A percentile compares a stretch with the other conserved stretches of the same genome.
These are phyloP conservation scores for Lagenidium sp. DNA, from an alignment of 352 stramenopile species.

Conservation along the genomic window DNA sequence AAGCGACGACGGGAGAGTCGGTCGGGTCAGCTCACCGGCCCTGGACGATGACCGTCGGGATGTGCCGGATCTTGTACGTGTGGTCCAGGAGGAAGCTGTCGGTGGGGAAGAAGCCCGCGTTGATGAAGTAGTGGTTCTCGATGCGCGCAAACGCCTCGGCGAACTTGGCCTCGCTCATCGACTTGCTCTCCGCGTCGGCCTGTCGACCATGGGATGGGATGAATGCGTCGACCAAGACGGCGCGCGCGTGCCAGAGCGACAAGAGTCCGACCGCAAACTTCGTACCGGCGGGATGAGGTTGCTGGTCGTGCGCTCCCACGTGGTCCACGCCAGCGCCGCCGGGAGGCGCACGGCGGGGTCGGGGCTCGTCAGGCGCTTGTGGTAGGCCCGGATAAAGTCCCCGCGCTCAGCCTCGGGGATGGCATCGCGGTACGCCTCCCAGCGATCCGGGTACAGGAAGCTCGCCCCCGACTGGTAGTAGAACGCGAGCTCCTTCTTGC, in stretches of 20 bases:
- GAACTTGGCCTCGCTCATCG: constrained; percentile 74
- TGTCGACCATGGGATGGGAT: too few species aligned
- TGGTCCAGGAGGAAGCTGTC: constrained; percentile 87
- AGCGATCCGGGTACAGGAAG: constrained; percentile 88
- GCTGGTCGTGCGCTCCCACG: constrained; percentile 87
- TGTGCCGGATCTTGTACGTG: constrained; percentile 86
- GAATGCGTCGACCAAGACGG: too few species aligned
- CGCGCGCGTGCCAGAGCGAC: background rate
- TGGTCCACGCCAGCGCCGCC: constrained; percentile 86
- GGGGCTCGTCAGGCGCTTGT: constrained; percentile 81
- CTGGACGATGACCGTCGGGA: constrained; percentile 89
- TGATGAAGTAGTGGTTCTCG: constrained; percentile 91
- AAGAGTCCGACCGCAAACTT: background rate
- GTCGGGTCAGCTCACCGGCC: constrained; percentile 36
- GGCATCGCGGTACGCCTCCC: constrained; percentile 81
- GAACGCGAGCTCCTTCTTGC: constrained; percentile 89
- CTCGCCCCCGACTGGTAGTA: constrained; percentile 87
- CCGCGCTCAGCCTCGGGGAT: constrained; percentile 83
- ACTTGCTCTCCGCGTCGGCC: constrained; percentile 60
- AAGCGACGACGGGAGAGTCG: background rate
- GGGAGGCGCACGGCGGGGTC: constrained; percentile 74
- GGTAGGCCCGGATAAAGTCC: constrained; percentile 82
- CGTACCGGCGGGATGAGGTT: constrained; percentile 66
- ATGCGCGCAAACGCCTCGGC: constrained; percentile 89
- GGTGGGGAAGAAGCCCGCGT: constrained; percentile 86